These are phyloP conservation scores for Neofusicoccum kwambonambiense DNA, from an alignment of 2,329 filamentous ascomycete genomes.

Conservation along the genomic window DNA sequence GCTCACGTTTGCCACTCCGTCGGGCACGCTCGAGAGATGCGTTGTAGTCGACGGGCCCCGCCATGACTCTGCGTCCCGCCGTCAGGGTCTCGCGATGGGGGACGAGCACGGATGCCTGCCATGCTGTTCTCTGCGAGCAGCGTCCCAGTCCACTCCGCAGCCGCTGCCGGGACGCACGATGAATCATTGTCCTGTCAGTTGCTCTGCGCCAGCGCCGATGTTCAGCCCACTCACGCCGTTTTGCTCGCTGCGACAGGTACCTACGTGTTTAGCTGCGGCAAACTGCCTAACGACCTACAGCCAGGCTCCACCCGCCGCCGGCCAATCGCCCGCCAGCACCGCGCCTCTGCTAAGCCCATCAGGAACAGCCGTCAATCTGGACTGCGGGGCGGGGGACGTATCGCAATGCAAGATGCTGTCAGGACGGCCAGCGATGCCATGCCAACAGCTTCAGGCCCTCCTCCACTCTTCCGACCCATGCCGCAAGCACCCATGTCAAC, in stretches of 20 bases:
- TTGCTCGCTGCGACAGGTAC: background rate
- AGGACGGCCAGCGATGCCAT: background rate
- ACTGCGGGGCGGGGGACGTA: conserved; percentile 4
- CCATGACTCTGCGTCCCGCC: background rate
- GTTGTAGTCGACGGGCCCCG: conserved; percentile 4
- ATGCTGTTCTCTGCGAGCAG: background rate
- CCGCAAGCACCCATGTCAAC: background rate
- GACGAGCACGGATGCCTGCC: conserved; percentile 4
- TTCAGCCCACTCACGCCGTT: background rate
- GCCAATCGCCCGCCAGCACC: background rate
- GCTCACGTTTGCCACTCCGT: conserved; percentile 6
- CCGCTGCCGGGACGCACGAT: conserved; percentile 1
- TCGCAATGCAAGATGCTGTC: background rate
- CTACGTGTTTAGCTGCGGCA: conserved; percentile 9
- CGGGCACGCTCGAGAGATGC: background rate
- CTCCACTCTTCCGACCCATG: background rate
- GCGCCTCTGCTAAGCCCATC: conserved; percentile 3
- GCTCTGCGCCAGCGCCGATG: background rate
- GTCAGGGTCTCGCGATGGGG: conserved; percentile 4
- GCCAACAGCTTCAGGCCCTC: conserved; percentile 1
- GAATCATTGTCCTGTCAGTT: background rate
- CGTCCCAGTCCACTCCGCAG: background rate
- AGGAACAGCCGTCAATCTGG: conserved; percentile 5
- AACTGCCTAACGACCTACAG: background rate
- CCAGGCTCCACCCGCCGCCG: background rate